phyloP scores from a whole-genome alignment of 495 filamentous ascomycete species.

The Hypoxylon crocopeplum region DNA sequence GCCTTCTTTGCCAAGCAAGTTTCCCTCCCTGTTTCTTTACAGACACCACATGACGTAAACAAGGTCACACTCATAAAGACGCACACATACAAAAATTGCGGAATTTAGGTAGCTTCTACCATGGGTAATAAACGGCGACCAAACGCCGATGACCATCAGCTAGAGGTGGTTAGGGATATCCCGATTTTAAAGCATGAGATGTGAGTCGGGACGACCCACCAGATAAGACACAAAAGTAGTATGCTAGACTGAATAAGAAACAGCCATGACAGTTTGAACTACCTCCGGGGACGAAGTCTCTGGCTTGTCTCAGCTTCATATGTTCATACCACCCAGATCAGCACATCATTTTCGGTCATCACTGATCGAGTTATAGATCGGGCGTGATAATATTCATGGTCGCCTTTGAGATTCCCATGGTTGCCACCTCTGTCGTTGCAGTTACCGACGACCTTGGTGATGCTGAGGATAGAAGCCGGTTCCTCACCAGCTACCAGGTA shows the following conservation, averaged over 20 bases:
- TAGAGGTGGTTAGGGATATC: neutral
- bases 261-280: neutral
- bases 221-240: neutral
- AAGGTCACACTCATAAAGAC: too few species aligned
- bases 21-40: too few species aligned
- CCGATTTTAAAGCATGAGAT: neutral
- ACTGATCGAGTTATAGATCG: neutral
- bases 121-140: neutral
- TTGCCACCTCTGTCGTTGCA: conserved; percentile 55
- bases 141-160: neutral
- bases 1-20: too few species aligned
- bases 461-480: conserved; percentile 52
- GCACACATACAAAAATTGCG: too few species aligned
- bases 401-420: conserved; percentile 54
- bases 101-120: neutral
- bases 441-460: conserved; percentile 53
- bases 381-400: conserved; percentile 44
- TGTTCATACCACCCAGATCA: neutral
- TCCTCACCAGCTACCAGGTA: conserved; percentile 46
- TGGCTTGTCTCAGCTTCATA: neutral
- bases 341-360: neutral
- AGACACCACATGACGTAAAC: too few species aligned
- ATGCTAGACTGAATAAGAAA: neutral
- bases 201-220: too few species aligned
- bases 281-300: neutral